These are phyloP conservation scores for Kurtzmaniella fragi DNA, from an alignment of 805 yeast species.

Conservation along the genomic window DNA sequence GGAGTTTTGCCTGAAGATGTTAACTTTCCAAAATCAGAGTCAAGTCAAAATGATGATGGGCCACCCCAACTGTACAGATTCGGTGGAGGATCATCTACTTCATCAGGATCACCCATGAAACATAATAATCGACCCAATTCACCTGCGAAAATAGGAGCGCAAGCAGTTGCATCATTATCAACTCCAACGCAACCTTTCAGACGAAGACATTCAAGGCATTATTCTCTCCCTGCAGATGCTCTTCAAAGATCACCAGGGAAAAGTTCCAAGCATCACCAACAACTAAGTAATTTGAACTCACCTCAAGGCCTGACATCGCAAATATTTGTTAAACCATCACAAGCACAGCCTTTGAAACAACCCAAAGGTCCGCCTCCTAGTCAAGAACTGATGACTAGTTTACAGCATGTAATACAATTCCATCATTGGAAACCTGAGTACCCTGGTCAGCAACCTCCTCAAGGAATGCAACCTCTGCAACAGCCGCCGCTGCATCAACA, in stretches of 20 bases:
- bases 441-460: constrained; percentile 12
- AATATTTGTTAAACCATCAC: constrained; percentile 38
- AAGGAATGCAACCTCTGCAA: constrained; percentile 6
- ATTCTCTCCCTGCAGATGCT: constrained; percentile 36
- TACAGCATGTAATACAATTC: constrained; percentile 50
- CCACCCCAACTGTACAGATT: constrained; percentile 33
- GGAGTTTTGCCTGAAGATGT: constrained; percentile 1
- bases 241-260: constrained; percentile 6
- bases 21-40: constrained; percentile 5
- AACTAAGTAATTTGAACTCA: constrained; percentile 5
- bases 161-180: constrained; percentile 53
- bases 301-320: constrained; percentile 26
- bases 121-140: constrained; percentile 42
- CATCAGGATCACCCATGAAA: neutral
- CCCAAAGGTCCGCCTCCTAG: constrained; percentile 22
- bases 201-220: constrained; percentile 34
- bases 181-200: constrained; percentile 33
- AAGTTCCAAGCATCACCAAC: constrained; percentile 2
- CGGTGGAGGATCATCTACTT: constrained; percentile 22
- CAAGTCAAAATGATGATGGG: constrained; percentile 6
- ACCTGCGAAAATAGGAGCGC: constrained; percentile 71
- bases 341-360: constrained; percentile 35
- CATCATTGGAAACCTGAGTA: constrained; percentile 53
- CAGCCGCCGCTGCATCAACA: constrained; percentile 6
- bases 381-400: constrained; percentile 41